Evolutionary conservation across 768 basidiomycete species (phyloP).

Genomic region (Clathrus columnatus): DNA sequence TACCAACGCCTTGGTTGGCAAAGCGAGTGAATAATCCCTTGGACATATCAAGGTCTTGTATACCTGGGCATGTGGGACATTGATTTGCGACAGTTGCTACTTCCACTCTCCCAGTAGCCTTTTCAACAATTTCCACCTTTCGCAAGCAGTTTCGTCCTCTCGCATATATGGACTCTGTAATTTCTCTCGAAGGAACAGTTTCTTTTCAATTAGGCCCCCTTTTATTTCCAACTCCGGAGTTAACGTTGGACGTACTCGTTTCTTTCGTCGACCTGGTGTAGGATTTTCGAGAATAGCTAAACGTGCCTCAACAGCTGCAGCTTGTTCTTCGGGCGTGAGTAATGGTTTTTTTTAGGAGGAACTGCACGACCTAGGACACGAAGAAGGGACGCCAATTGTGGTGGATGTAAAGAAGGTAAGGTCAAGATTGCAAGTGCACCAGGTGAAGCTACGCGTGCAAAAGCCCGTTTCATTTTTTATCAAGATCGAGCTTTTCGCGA

Average conservation of each 20-base stretch:
- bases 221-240: slow-evolving; percentile 64
- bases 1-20: slow-evolving; percentile 40
- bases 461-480: slow-evolving; percentile 38
- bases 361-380: slow-evolving; percentile 57
- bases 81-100: slow-evolving; percentile 64
- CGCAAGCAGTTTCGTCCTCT: slow-evolving; percentile 51
- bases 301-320: slow-evolving; percentile 38
- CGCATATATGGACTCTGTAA: slow-evolving; percentile 49
- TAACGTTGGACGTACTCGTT: slow-evolving; percentile 44
- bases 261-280: slow-evolving; percentile 59
- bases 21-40: slow-evolving; percentile 54
- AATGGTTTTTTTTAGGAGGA: slow-evolving; percentile 48
- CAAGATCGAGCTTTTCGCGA: slow-evolving; percentile 47
- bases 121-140: slow-evolving; percentile 56
- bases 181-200: slow-evolving; percentile 50
- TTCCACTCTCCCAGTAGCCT: slow-evolving; percentile 44
- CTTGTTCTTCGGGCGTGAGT: slow-evolving; percentile 38
- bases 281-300: slow-evolving; percentile 39
- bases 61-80: slow-evolving; percentile 70
- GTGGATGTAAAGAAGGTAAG: slow-evolving; percentile 63
- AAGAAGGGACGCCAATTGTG: slow-evolving; percentile 58
- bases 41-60: slow-evolving; percentile 68
- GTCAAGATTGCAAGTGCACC: slow-evolving; percentile 60
- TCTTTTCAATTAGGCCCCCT: slow-evolving; percentile 73
- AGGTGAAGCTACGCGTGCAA: slow-evolving; percentile 43